Conservation (phyloP, 1,139 yeast genomes). For the Hemisphaericaspora lyxosophila region DNA sequence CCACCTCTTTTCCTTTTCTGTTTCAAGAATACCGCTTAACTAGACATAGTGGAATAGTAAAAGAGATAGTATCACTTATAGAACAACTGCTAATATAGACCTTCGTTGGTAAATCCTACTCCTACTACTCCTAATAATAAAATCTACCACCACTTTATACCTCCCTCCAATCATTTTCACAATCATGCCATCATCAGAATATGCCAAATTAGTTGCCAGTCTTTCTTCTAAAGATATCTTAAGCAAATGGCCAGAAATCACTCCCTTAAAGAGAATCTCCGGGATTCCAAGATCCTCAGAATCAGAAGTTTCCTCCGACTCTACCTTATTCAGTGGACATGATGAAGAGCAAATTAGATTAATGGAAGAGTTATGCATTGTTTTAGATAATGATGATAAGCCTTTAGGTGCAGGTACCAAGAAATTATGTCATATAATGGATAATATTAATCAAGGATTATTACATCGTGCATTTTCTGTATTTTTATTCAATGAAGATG, state of each 20-base stretch:
- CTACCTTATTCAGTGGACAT: slow-evolving; percentile 68
- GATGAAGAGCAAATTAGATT: slow-evolving; percentile 91
- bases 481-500: slow-evolving; percentile 77
- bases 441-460: slow-evolving; percentile 78
- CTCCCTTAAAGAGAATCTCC: slow-evolving; percentile 49
- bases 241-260: slow-evolving; percentile 61
- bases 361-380: slow-evolving; percentile 97
- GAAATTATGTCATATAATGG: slow-evolving; percentile 88
- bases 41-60: no score
- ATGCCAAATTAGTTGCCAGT: slow-evolving; percentile 53
- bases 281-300: slow-evolving; percentile 45
- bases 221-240: slow-evolving; percentile 52
- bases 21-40: no score
- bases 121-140: no score
- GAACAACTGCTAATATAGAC: no score
- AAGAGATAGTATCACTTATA: no score
- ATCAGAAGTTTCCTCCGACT: slow-evolving; percentile 15
- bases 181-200: slow-evolving; percentile 23
- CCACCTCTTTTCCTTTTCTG: slow-evolving; percentile 2
- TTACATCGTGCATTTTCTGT: slow-evolving; percentile 96
- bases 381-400: slow-evolving; percentile 78
- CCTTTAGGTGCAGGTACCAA: slow-evolving; percentile 95
- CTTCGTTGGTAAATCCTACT: no score
- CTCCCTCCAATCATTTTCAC: no score
- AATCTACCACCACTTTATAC: no score